These are phyloP conservation scores for Pistacia atlantica DNA, from an alignment of 345 rosid genomes.

Conservation along the genomic window DNA sequence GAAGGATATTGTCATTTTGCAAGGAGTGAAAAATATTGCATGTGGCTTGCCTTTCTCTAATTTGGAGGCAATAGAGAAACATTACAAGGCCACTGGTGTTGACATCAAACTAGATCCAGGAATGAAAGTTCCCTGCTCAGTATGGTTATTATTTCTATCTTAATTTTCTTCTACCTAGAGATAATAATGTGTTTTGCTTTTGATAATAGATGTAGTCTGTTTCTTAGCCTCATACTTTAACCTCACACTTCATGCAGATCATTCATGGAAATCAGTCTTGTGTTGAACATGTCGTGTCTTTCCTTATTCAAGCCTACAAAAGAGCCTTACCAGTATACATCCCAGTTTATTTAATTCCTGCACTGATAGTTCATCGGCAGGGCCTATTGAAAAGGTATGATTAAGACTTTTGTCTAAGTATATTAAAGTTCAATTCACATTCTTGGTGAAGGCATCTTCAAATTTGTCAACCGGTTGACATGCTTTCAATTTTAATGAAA, in stretches of 20 bases:
- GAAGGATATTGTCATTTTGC: constrained; percentile 63
- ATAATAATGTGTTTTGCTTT: constrained; percentile 3
- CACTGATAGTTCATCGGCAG: constrained; percentile 88
- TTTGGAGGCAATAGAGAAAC: constrained; percentile 64
- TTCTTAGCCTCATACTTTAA: constrained; percentile 15
- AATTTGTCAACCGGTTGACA: background rate
- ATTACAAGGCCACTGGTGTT: constrained; percentile 70
- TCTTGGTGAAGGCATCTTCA: background rate
- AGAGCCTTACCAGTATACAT: constrained; percentile 91
- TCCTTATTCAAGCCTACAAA: constrained; percentile 75
- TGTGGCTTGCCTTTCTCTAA: constrained; percentile 63
- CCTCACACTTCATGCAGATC: constrained; percentile 55
- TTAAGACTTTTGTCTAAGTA: background rate
- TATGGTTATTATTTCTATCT: constrained; percentile 31
- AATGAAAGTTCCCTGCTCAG: constrained; percentile 88
- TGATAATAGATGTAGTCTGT: background rate
- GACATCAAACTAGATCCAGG: constrained; percentile 74
- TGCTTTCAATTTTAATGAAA: background rate
- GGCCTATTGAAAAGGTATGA: constrained; percentile 74
- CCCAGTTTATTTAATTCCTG: constrained; percentile 91
- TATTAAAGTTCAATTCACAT: constrained; percentile 2
- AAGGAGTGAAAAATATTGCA: constrained; percentile 80
- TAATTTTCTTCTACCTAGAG: constrained; percentile 4
- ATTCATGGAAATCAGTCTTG: constrained; percentile 89
- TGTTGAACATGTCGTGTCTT: constrained; percentile 57